Conservation (phyloP, 1,284 basidiomycete genomes). For the Blastosporella zonata region DNA sequence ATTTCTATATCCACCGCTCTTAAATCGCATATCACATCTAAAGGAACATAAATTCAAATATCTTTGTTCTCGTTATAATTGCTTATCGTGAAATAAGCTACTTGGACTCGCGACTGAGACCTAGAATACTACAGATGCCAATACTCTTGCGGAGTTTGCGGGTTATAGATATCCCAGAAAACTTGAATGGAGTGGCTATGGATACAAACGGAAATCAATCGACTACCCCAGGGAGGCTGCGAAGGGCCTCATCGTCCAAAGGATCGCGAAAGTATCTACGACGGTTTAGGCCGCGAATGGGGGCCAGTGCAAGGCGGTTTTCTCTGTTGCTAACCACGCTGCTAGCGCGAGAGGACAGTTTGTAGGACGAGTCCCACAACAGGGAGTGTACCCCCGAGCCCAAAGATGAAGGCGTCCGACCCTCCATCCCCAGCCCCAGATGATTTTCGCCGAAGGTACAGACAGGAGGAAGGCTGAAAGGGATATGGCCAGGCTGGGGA, state of each 20-base stretch:
- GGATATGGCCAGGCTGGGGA: constrained; percentile 2
- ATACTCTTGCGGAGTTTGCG: no score
- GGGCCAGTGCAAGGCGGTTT: constrained; percentile 51
- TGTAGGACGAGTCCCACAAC: constrained; percentile 16
- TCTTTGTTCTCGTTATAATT: no score
- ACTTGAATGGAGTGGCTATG: not conserved
- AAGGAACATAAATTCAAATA: constrained; percentile 9
- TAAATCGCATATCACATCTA: constrained; percentile 19
- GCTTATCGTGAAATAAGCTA: no score
- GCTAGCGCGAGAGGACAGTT: constrained; percentile 14
- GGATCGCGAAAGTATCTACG: constrained; percentile 57
- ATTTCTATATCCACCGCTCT: constrained; percentile 17
- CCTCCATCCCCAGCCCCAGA: not conserved
- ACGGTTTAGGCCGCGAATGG: constrained; percentile 51
- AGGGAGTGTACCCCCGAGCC: constrained; percentile 3
- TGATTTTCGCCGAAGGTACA: constrained; percentile 3
- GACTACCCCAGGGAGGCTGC: constrained; percentile 38
- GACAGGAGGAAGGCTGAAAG: constrained; percentile 2
- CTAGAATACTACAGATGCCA: no score
- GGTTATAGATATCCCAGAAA: no score
- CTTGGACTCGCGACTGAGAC: no score
- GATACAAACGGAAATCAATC: not conserved
- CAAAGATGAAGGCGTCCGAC: constrained; percentile 5
- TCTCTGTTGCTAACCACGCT: constrained; percentile 22
- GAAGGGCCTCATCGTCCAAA: constrained; percentile 59